These are phyloP conservation scores for Fusarium incarnatum DNA, from an alignment of 2,329 filamentous ascomycete species.

Conservation along the genomic window DNA sequence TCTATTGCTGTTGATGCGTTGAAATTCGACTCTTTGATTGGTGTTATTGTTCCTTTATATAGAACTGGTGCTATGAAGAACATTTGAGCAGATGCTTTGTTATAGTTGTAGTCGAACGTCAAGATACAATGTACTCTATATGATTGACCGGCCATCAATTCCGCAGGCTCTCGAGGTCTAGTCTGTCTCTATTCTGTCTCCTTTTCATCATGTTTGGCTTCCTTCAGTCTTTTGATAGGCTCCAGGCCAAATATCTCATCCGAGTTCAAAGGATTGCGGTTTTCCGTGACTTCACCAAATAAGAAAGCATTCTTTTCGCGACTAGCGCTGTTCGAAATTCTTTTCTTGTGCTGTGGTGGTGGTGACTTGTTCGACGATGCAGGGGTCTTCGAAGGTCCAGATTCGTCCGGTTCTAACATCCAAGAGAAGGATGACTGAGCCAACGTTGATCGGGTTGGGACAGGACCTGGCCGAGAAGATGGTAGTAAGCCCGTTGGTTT, in stretches of 20 bases:
- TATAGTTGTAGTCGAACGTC: not conserved
- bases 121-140: constrained; percentile 11
- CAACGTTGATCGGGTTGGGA: constrained; percentile 72
- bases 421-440: constrained; percentile 82
- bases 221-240: constrained; percentile 55
- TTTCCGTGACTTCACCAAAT: constrained; percentile 65
- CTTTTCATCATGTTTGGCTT: constrained; percentile 7
- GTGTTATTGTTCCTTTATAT: not conserved
- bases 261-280: constrained; percentile 52
- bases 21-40: not conserved
- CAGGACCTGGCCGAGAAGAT: constrained; percentile 48
- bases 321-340: constrained; percentile 57
- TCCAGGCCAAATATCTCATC: constrained; percentile 69
- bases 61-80: not conserved
- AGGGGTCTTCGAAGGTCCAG: constrained; percentile 42
- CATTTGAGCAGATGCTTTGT: not conserved
- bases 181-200: not conserved
- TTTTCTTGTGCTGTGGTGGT: constrained; percentile 54
- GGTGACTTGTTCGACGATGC: constrained; percentile 48
- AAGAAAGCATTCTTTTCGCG: constrained; percentile 69
- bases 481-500: constrained; percentile 9
- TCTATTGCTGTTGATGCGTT: not conserved
- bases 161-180: not conserved
- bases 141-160: not conserved
- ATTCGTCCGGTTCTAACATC: constrained; percentile 75